Evolutionary conservation across 2,329 filamentous ascomycete species (phyloP), one percentile per base, ranked within the genome.

Genomic region (Myriosclerotinia duriaeana): DNA sequence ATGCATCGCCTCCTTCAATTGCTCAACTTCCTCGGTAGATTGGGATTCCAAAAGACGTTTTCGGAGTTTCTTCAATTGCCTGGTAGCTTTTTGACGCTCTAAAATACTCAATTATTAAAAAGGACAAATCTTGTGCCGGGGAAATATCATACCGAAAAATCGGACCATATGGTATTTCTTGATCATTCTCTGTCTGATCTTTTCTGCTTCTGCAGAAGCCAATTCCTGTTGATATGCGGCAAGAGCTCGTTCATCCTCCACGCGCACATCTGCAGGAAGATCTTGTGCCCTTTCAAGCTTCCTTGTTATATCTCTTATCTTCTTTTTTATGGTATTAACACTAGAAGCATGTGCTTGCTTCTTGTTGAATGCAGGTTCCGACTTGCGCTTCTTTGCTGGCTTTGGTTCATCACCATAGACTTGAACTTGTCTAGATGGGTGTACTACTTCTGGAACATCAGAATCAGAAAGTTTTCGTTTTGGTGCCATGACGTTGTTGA

Each of bases 101-200:
- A 69, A 20, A 59, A 60, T 50, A 15, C 5, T 5, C 7, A 34
- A 40, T 71, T 12, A 72, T 68, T 52, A 67, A 56, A 17, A 44
- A 22, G 36, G 53, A 65, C 11, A 50, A 14, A 58, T 38, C 6
- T n/a, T 20, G 12, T 11, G 14, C 7, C 50, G 7, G 12, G 22
- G 11, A 9, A 9, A 61, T 62, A 6, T 73, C 83, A 62, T 81
- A 90, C 91, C 91, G 78, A 94, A 94, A 76, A 95, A 95, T 38
- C 91, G 83, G 61, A 94, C 86, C 85, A 92, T 93, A 76, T 94
- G 91, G 73, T 93, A 95, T 77, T 88, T 90, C 61, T 82, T 82
- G 69, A 93, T 92, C 85, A 93, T 91, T 67, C 86, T 83, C 72
- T 83, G 83, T 71, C 86, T 83, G 74, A 82, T 83, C 78, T 87